Conservation (phyloP, 177 flowering plant genomes). For the Tripterygium wilfordii region DNA sequence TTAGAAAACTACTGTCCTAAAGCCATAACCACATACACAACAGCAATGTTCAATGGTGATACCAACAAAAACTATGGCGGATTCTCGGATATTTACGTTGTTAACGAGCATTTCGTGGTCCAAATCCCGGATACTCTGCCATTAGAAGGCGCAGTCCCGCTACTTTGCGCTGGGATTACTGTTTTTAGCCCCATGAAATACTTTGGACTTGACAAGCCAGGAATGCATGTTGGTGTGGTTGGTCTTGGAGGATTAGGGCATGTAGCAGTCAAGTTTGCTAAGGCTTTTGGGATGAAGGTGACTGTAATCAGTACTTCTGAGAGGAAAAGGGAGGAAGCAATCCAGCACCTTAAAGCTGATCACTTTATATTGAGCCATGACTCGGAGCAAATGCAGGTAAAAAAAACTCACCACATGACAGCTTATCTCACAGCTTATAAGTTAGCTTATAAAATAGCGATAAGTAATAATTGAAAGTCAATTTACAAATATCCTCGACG, state of each 20-base stretch:
- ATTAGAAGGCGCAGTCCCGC: slow-evolving; percentile 38
- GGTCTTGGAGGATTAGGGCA: slow-evolving; percentile 57
- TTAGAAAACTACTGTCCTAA: slow-evolving; percentile 45
- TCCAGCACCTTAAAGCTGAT: slow-evolving; percentile 41
- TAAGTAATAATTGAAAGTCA: too few species aligned
- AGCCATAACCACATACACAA: slow-evolving; percentile 27
- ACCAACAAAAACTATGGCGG: slow-evolving; percentile 37
- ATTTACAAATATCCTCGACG: too few species aligned
- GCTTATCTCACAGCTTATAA: too few species aligned
- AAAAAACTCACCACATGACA: too few species aligned
- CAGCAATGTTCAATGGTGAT: too few species aligned
- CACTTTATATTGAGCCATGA: slow-evolving; percentile 30
- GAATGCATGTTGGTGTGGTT: slow-evolving; percentile 40
- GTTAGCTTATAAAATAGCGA: too few species aligned
- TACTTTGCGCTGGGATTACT: slow-evolving; percentile 45
- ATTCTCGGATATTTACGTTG: slow-evolving; percentile 53
- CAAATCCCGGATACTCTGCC: slow-evolving; percentile 34
- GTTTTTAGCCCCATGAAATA: slow-evolving; percentile 42
- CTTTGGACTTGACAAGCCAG: slow-evolving; percentile 27
- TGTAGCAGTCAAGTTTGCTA: slow-evolving; percentile 46
- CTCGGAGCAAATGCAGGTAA: slow-evolving; percentile 35
- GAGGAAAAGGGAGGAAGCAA: slow-evolving; percentile 35
- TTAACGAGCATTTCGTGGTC: slow-evolving; percentile 30
- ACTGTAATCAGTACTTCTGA: slow-evolving; percentile 47
- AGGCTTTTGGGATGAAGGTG: slow-evolving; percentile 41